Conservation (phyloP, 1,284 basidiomycete genomes). For the Cystobasidium pallidum region DNA sequence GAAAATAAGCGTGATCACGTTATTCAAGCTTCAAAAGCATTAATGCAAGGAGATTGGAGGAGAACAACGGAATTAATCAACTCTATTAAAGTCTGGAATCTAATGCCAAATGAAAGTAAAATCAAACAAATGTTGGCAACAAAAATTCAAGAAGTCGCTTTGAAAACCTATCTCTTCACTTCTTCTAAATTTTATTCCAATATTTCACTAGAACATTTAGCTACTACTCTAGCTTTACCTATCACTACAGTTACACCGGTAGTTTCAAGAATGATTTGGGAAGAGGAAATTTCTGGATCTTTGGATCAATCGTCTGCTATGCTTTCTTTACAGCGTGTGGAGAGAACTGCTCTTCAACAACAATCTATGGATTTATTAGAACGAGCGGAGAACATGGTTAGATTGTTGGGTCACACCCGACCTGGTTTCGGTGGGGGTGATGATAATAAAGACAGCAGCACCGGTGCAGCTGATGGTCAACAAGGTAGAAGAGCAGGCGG, state of each 20-base stretch:
- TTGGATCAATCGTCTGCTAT: conserved; percentile 86
- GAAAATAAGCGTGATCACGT: conserved; percentile 99
- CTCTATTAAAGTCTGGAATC: conserved; percentile 95
- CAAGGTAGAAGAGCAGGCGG: conserved; percentile 27
- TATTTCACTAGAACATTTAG: conserved; percentile 81
- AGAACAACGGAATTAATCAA: conserved; percentile 88
- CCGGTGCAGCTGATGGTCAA: conserved; percentile 27
- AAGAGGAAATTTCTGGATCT: conserved; percentile 89
- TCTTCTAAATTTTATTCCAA: conserved; percentile 93
- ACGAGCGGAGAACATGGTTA: conserved; percentile 45
- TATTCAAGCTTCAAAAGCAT: conserved; percentile 96
- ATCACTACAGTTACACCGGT: conserved; percentile 82
- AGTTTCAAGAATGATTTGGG: conserved; percentile 99
- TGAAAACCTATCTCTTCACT: conserved; percentile 97
- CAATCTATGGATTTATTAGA: conserved; percentile 44
- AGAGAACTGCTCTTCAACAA: conserved; percentile 42
- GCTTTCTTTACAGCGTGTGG: conserved; percentile 74
- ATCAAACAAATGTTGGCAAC: conserved; percentile 91
- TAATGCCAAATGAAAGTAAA: conserved; percentile 85
- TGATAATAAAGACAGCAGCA: conserved; percentile 23
- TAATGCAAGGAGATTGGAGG: conserved; percentile 97
- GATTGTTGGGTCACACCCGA: conserved; percentile 40
- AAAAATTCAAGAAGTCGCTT: conserved; percentile 96
- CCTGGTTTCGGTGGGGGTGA: conserved; percentile 27
- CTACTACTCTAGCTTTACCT: conserved; percentile 83